These are phyloP conservation scores for Auricularia sp. DNA, from an alignment of 768 basidiomycete species.

Conservation along the genomic window DNA sequence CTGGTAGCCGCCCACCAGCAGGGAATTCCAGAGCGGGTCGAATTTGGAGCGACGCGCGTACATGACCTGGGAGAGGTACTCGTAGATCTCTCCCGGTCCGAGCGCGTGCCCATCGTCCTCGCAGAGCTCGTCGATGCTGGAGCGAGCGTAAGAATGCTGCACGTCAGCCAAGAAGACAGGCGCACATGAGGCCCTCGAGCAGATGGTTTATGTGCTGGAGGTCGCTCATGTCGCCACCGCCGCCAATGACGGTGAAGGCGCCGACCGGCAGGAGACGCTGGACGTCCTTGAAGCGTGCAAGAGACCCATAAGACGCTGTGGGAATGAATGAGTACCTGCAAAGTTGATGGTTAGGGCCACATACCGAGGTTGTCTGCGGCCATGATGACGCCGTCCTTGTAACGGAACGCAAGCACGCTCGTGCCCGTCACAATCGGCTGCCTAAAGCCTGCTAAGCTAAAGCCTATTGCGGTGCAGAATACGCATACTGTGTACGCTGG, in stretches of 20 bases:
- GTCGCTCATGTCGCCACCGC: constrained; percentile 94
- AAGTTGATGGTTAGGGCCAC: constrained; percentile 14
- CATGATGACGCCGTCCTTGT: constrained; percentile 95
- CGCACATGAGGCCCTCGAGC: constrained; percentile 62
- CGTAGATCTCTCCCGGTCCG: constrained; percentile 84
- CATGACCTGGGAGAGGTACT: constrained; percentile 85
- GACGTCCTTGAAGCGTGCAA: constrained; percentile 92
- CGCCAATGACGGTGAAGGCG: constrained; percentile 76
- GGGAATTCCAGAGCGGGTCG: constrained; percentile 90
- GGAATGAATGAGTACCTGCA: neutral
- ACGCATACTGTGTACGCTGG: constrained; percentile 67
- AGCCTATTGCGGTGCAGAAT: neutral
- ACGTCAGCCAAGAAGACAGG: neutral
- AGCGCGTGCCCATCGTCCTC: constrained; percentile 76
- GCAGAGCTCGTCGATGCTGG: constrained; percentile 58
- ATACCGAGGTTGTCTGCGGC: constrained; percentile 94
- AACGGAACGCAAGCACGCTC: constrained; percentile 90
- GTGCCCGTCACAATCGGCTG: constrained; percentile 96
- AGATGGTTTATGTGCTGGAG: constrained; percentile 84
- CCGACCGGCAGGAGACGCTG: constrained; percentile 83
- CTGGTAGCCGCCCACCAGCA: constrained; percentile 87
- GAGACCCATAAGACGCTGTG: constrained; percentile 89
- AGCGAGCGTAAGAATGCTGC: neutral
- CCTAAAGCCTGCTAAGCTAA: neutral
- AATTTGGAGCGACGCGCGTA: constrained; percentile 81